Evolutionary conservation across 495 filamentous ascomycete genomes (phyloP).

Genomic region (Penicillium turbatum): DNA sequence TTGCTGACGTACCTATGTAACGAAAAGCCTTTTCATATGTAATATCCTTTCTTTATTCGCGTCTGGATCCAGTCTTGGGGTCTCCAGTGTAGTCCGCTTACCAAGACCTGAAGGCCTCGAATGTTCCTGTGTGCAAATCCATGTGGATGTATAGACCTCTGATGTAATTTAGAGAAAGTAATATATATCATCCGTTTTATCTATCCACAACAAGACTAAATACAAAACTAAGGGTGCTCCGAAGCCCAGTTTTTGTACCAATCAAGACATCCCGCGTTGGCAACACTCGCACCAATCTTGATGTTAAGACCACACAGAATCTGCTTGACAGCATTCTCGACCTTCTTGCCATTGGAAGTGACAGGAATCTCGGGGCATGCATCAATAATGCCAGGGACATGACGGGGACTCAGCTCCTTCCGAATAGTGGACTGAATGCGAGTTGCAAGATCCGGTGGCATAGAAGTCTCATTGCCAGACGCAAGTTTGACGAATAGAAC

Average conservation of each 20-base stretch:
- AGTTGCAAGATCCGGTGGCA: conserved; percentile 45
- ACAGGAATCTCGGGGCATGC: conserved; percentile 77
- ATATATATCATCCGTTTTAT: conserved; percentile 4
- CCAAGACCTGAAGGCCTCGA: not conserved
- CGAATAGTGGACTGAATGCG: conserved; percentile 60
- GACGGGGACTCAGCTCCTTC: conserved; percentile 74
- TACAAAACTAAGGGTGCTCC: conserved; percentile 27
- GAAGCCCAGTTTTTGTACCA: conserved; percentile 77
- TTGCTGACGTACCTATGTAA: no score
- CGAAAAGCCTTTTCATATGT: not conserved
- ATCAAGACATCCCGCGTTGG: conserved; percentile 75
- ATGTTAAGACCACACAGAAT: conserved; percentile 84
- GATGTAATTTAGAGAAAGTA: no score
- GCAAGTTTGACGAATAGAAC: conserved; percentile 79
- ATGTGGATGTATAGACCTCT: not conserved
- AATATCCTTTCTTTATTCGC: not conserved
- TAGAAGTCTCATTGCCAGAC: conserved; percentile 12
- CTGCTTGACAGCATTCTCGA: conserved; percentile 90
- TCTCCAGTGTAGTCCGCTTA: not conserved
- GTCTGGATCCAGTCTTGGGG: not conserved
- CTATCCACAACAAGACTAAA: not conserved
- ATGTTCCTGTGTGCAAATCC: not conserved
- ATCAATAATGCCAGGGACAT: conserved; percentile 80
- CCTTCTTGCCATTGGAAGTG: conserved; percentile 91
- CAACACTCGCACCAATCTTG: conserved; percentile 80